Base-by-base conservation (phyloP, 2,329 filamentous ascomycete genomes). In the Geosmithia putterillii region DNA sequence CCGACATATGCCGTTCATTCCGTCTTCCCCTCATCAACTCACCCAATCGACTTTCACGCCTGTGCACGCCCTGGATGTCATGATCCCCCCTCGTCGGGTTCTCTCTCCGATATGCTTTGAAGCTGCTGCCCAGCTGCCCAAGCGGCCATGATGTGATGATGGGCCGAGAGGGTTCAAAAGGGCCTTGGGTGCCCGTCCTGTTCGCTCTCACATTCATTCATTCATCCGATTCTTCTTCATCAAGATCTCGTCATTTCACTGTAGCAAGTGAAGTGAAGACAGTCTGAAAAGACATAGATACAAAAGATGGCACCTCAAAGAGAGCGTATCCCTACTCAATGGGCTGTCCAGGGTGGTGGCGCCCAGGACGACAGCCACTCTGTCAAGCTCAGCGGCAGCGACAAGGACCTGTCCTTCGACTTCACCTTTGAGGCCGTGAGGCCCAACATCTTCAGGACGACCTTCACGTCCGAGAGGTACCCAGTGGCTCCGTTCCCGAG, bases 401-500 rank as follows among this genome's bases (percentile, higher is more conserved):
- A 58, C 36, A 34, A 58, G 2, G 35, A 47, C 3, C 46, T 66
- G 2, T 59, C 65, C 0, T 74, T 76, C 46, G 58, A 68, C 15
- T 86, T 85, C 54, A 66, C 67, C 0, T 83, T 86, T 48, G 75
- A 84, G 54, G 67, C 73, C 0, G 51, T 86, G 23, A 69, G 72
- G 15, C 64, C 70, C 18, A 80, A 79, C 42, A 62, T 85, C 15
- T 86, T 85, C 59, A 67, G 81, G 37, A 82, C 81, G 2, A 80
- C 77, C 0, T 85, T 85, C 54, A 70, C 73, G 1, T 80, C 81
- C 0, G 53, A 66, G 14, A 66, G 68, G 2, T 80, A 85, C 52
- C 75, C 75, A 7, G 55, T 83, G 2, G 78, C 82, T 22, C 81
- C 81, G 2, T 76, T 76, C 51, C 81, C 81, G 7, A 81, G 77